Conservation (phyloP, 2,329 filamentous ascomycete genomes). For the Ascochyta viciae-villosae region DNA sequence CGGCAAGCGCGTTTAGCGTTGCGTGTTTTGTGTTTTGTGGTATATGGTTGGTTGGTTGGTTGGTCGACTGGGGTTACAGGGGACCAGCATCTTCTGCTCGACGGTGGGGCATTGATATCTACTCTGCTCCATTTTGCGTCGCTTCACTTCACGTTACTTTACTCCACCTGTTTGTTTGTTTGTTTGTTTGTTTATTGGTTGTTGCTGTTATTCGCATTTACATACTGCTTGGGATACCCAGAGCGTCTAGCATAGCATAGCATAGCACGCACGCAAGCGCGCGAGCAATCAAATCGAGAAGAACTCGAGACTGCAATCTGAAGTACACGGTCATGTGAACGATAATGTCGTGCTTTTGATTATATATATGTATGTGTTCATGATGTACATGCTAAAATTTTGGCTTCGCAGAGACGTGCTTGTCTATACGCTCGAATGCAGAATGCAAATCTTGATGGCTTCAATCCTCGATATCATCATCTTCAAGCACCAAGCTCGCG, state of each 20-base stretch:
- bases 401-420: too few relatives aligned
- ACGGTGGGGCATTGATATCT: too few relatives aligned
- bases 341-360: too few relatives aligned
- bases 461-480: conserved; percentile 58
- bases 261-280: background rate
- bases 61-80: background rate
- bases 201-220: conserved; percentile 4
- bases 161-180: too few relatives aligned
- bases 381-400: background rate
- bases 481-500: conserved; percentile 52
- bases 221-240: conserved; percentile 17
- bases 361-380: too few relatives aligned
- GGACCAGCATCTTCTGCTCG: too few relatives aligned
- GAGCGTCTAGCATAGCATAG: conserved; percentile 6
- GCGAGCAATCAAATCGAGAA: background rate
- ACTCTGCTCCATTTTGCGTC: too few relatives aligned
- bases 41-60: background rate
- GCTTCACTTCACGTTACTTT: too few relatives aligned
- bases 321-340: too few relatives aligned
- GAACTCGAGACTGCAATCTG: background rate
- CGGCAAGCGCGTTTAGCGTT: background rate
- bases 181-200: background rate
- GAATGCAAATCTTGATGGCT: background rate
- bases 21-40: too few relatives aligned
- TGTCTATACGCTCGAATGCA: background rate